phyloP scores from a whole-genome alignment of 2,329 filamentous ascomycete genomes.

The Aspergillus chevalieri region DNA sequence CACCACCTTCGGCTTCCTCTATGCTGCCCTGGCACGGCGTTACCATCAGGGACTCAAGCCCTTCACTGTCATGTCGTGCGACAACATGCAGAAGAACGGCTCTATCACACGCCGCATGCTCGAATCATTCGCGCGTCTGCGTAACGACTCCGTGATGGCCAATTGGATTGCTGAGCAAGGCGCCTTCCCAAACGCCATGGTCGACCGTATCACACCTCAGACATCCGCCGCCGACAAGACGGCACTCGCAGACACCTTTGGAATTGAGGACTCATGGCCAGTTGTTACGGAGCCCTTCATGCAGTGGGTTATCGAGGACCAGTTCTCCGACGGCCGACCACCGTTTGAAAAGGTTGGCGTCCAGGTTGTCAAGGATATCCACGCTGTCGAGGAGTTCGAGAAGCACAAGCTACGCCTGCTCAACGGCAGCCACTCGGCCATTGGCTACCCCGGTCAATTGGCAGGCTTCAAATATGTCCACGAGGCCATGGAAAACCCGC shows the following conservation, averaged over 20 bases:
- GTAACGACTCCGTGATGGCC: slow-evolving; percentile 44
- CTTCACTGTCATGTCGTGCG: slow-evolving; percentile 52
- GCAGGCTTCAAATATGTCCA: slow-evolving; percentile 51
- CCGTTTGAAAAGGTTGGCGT: slow-evolving; percentile 50
- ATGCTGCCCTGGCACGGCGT: slow-evolving; percentile 45
- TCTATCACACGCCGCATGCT: slow-evolving; percentile 50
- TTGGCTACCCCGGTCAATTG: slow-evolving; percentile 48
- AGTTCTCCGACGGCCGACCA: slow-evolving; percentile 48
- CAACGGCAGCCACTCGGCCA: slow-evolving; percentile 49
- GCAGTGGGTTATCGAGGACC: slow-evolving; percentile 53
- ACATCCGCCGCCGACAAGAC: slow-evolving; percentile 43
- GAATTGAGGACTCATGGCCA: slow-evolving; percentile 48
- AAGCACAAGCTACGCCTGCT: slow-evolving; percentile 53
- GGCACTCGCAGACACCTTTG: slow-evolving; percentile 41
- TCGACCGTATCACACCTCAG: slow-evolving; percentile 51
- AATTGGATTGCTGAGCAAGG: slow-evolving; percentile 46
- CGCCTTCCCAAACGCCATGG: slow-evolving; percentile 52
- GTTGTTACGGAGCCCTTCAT: slow-evolving; percentile 53
- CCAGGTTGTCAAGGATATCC: slow-evolving; percentile 48
- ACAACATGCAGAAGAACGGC: slow-evolving; percentile 55
- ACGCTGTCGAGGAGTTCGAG: slow-evolving; percentile 51
- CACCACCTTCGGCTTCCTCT: slow-evolving; percentile 52
- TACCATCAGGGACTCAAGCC: slow-evolving; percentile 44
- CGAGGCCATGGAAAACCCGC: slow-evolving; percentile 47
- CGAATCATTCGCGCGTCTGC: slow-evolving; percentile 44